Percentiles rank a stretch among this genome's conserved stretches.
These are phyloP conservation scores for Ascochyta clinopodiicola DNA, from an alignment of 2,329 filamentous ascomycete species.

Conservation along the genomic window DNA sequence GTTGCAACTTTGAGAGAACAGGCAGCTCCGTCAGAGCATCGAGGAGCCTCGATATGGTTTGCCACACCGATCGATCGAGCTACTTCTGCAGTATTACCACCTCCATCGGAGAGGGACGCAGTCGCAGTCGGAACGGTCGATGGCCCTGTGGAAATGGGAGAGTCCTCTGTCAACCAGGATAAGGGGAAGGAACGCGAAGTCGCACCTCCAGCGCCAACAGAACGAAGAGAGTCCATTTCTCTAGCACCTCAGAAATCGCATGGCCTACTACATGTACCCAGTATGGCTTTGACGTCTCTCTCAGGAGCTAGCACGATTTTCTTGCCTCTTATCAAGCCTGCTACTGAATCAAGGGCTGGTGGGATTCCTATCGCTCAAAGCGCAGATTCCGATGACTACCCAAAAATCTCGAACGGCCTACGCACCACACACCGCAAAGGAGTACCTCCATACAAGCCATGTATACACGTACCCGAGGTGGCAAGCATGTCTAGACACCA, in stretches of 20 bases:
- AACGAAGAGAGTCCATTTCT: too few relatives aligned
- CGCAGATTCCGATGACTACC: constrained; percentile 8
- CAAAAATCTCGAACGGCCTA: background rate
- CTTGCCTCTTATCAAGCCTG: background rate
- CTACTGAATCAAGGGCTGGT: background rate
- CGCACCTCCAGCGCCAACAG: background rate
- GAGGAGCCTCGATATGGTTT: background rate
- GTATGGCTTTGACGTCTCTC: background rate
- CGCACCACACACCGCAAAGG: background rate
- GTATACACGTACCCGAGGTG: background rate
- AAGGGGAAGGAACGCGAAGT: background rate
- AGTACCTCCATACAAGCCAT: background rate
- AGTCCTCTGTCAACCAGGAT: background rate
- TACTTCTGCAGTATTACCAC: background rate
- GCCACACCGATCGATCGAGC: background rate
- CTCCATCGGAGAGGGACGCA: background rate
- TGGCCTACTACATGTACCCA: background rate
- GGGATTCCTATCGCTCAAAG: background rate
- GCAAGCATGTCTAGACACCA: background rate
- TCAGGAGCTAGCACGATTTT: background rate
- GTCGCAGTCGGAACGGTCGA: background rate
- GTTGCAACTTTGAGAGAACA: background rate
- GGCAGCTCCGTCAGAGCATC: background rate
- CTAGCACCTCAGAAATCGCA: background rate
- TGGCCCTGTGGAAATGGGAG: background rate